Base-by-base conservation (phyloP, 1,284 basidiomycete genomes). In the Cutaneotrichosporon sp. region DNA sequence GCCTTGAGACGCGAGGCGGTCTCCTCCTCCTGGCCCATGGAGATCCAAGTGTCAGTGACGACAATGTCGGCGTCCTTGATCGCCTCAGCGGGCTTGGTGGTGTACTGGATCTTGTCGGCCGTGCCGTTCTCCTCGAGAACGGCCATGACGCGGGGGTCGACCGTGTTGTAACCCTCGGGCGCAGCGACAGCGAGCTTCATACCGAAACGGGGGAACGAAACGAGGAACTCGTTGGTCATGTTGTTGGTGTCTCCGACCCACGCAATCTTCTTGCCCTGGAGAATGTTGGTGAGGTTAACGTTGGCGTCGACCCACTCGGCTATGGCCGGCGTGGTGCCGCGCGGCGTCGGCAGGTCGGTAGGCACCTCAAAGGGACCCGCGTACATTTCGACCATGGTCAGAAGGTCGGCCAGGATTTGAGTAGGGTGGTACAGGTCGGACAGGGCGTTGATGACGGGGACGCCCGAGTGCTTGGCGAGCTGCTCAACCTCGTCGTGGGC, bases 21-120 rank as follows among this genome's bases (percentile, higher is more conserved):
- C 73, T 97, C 90, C 1, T 85, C 86, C 75, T 98, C 96, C 76
- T 97, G 92, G 23, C 94, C 96, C 94, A 98, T 98, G 4, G 90
- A 94, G 65, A 98, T 92, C 90, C 92, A 97, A 3, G 92, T 97
- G 74, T 97, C 92, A 2, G 96, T 98, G 18, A 97, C 83, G 46
- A 98, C 87, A 18, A 97, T 82, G 70, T 97, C 91, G 15, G 96
- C 94, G 44, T 85, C 86, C 14, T 85, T 76, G 13, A 97, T 86
- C 0, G 96, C 94, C 67, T 91, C 89, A 37, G 79, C 80, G 0
- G 96, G 93, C 65, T 65, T 65, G 56, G 69, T 74, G 48, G 75
- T 77, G 46, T 75, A 59, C 52, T 63, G 58, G 61, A 75, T 61
- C 30, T 60, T 52, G 36, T 55, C 43, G 52, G 69, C 59, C 39